Percentiles rank a stretch among this genome's conserved stretches.
These are phyloP conservation scores for Gossypium ekmanianum DNA, from an alignment of 345 rosid genomes.

Conservation along the genomic window DNA sequence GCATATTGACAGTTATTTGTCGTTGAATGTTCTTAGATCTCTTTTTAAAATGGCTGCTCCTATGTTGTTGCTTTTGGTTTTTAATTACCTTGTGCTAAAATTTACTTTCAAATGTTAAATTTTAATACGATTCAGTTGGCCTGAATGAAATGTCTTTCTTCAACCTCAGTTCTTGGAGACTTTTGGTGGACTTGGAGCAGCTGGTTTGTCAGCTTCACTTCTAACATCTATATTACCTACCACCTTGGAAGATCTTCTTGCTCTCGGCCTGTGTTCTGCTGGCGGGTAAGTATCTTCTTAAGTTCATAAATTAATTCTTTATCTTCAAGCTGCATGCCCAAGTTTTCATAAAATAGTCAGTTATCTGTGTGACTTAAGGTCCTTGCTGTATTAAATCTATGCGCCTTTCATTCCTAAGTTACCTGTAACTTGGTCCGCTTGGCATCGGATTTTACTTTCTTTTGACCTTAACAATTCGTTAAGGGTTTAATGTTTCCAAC, in stretches of 20 bases:
- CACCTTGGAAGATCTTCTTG: slow-evolving; percentile 91
- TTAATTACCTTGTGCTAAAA: not conserved
- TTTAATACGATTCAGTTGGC: not conserved
- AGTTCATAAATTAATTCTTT: not conserved
- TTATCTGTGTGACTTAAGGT: not conserved
- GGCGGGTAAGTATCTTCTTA: slow-evolving; percentile 64
- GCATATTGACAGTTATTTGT: not conserved
- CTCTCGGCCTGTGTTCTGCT: slow-evolving; percentile 89
- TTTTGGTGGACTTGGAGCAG: slow-evolving; percentile 88
- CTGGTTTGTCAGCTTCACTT: slow-evolving; percentile 87
- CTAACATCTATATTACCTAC: slow-evolving; percentile 79
- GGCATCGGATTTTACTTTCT: not conserved
- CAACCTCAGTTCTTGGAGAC: slow-evolving; percentile 64
- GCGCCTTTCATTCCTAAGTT: not conserved
- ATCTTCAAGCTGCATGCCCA: slow-evolving; percentile 1
- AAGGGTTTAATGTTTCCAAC: not conserved
- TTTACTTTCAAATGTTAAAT: not conserved
- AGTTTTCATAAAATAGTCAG: not conserved
- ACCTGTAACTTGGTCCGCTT: not conserved
- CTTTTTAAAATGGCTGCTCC: not conserved
- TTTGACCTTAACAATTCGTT: not conserved
- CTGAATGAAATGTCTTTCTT: slow-evolving; percentile 15
- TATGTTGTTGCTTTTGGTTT: not conserved
- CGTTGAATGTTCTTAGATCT: not conserved
- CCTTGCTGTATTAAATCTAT: not conserved